Evolutionary conservation across 164 flowering plant genomes (phyloP).

Genomic region (Liriodendron chinense): DNA sequence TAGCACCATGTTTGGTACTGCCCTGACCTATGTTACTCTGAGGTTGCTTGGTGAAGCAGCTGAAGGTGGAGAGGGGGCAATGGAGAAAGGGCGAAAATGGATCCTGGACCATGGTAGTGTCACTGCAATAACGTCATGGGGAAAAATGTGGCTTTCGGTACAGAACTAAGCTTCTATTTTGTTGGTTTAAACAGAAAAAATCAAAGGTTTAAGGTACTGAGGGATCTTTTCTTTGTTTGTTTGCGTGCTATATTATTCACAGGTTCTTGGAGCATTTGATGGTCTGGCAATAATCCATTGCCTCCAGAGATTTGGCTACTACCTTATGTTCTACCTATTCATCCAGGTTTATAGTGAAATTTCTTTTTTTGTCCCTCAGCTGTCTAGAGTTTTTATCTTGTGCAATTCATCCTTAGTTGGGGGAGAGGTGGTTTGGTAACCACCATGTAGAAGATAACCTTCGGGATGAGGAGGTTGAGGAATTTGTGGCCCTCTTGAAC

Average conservation of each 20-base stretch:
- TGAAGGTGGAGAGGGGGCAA: slow-evolving; percentile 40
- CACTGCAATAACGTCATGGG: slow-evolving; percentile 55
- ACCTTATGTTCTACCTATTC: slow-evolving; percentile 41
- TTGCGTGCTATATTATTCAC: not conserved
- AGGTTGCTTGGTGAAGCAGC: slow-evolving; percentile 57
- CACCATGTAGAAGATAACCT: too few species aligned
- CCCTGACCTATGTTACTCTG: slow-evolving; percentile 46
- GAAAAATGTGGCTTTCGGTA: slow-evolving; percentile 67
- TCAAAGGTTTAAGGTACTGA: not conserved
- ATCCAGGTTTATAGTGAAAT: slow-evolving; percentile 42
- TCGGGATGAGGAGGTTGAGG: too few species aligned
- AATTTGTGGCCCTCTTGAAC: too few species aligned
- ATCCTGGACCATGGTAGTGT: slow-evolving; percentile 59
- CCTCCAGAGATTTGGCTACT: slow-evolving; percentile 72
- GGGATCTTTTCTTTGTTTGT: not conserved
- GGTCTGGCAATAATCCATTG: slow-evolving; percentile 67
- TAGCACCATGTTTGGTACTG: slow-evolving; percentile 72
- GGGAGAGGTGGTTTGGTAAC: too few species aligned
- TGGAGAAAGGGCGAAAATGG: slow-evolving; percentile 51
- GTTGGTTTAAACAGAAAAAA: not conserved
- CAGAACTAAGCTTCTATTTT: not conserved
- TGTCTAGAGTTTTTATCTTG: not conserved
- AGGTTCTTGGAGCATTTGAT: slow-evolving; percentile 68
- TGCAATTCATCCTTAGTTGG: not conserved
- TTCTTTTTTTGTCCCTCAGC: not conserved